phyloP scores from a whole-genome alignment of 192 early-diverging fungal species.

The Gamsiella multidivaricata region DNA sequence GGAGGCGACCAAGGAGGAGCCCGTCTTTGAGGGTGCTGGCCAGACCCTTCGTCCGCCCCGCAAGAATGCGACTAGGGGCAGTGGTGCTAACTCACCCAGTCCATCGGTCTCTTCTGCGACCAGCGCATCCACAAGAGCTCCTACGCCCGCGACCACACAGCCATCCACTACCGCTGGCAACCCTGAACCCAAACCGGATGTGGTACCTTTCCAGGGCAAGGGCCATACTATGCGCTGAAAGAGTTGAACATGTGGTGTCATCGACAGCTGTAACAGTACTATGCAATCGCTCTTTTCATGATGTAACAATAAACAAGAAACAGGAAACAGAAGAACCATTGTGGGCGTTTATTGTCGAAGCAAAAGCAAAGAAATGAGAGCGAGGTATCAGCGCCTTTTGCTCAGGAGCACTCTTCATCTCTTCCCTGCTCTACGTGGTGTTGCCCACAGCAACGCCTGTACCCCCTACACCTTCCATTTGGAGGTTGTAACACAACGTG shows the following conservation, averaged over 20 bases:
- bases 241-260: not conserved
- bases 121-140: slow-evolving; percentile 13
- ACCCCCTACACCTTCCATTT: no score
- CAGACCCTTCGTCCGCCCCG: slow-evolving; percentile 66
- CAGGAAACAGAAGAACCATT: no score
- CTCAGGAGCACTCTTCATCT: no score
- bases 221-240: slow-evolving; percentile 42
- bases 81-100: slow-evolving; percentile 49
- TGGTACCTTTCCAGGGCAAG: slow-evolving; percentile 42
- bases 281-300: no score
- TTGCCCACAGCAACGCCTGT: no score
- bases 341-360: no score
- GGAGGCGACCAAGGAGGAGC: slow-evolving; percentile 24
- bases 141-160: slow-evolving; percentile 20
- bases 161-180: not conserved
- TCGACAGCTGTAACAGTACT: not conserved
- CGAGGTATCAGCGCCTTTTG: no score
- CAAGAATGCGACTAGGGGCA: slow-evolving; percentile 51
- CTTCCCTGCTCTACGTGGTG: no score
- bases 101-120: slow-evolving; percentile 28
- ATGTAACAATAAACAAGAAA: not conserved
- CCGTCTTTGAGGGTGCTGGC: slow-evolving; percentile 56
- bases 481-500: no score
- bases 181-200: slow-evolving; percentile 32
- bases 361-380: no score